Base-by-base conservation (phyloP, 2,329 filamentous ascomycete genomes). In the Aspergillus arachidicola region DNA sequence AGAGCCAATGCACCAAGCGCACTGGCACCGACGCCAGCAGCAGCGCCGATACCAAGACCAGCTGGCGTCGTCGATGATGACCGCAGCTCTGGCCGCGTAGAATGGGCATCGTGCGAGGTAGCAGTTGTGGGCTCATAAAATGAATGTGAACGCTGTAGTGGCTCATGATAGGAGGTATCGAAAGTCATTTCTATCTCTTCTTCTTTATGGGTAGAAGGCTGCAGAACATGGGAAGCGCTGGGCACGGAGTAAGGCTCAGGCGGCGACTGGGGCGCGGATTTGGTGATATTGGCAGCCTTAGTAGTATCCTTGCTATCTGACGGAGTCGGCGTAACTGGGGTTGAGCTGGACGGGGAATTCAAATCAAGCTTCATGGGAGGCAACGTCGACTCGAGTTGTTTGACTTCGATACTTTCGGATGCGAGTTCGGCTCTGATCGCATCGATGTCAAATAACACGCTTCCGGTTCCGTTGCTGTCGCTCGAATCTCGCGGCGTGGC, bases 381-480 rank as follows among this genome's bases (percentile, higher is more conserved):
- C 28, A 97, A 81, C 1, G 94, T 97, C 57, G 91, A 93, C 77
- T 95, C 86, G 63, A 97, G 86, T 79, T 98, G 92, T 73, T 88
- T 90, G 67, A 96, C 88, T 75, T 89, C 84, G 28, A 86, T 85
- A 50, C 84, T 83, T 66, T 94, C 91, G 56, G 86, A 87, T 32
- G 92, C 92, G 38, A 99, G 82, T 72, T 96, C 92, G 11, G 92
- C 89, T 56, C 92, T 86, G 68, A 99, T 98, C 14, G 95, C 95
- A 71, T 99, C 95, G 54, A 99, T 88, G 72, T 99, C 95, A 72
- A 99, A 99, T 53, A 99, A 84, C 10, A 98, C 90, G 38, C 82
- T 82, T 23, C 76, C 76, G 19, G 79, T 69, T 56, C 67, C 71
- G 46, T 63, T 69, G 19, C 68, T 68, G 11, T 76, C 73, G 21